Base-by-base conservation (phyloP, 192 early-diverging fungal species). In the Piromyces sp. region DNA sequence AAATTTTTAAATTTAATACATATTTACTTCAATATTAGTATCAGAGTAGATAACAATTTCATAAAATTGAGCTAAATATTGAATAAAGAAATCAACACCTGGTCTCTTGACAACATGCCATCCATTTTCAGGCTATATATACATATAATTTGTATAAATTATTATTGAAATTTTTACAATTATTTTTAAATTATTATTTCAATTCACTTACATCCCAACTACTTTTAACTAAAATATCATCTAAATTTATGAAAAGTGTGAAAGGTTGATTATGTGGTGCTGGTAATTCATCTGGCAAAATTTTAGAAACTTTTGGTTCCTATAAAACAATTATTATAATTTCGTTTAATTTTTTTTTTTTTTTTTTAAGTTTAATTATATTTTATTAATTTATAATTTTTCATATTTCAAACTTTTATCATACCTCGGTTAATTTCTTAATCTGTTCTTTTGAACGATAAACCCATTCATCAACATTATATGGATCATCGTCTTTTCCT, bases 1-100 rank as follows among this genome's bases (percentile, higher is more conserved):
- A n/a, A n/a, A n/a, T n/a, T n/a, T n/a, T n/a, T n/a, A n/a, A n/a
- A n/a, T n/a, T n/a, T n/a, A n/a, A n/a, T n/a, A n/a, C 9, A 33
- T 29, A 82, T 87, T 85, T 88, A 95, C 94, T 85, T 95, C 92
- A 83, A 91, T 87, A 17, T 91, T 92, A 83, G 96, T 93, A 79
- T 91, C 95, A 30, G 98, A 96, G 84, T 96, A 99, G n/a, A 99
- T 92, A 29, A 99, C 97, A 80, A 98, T 91, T 89, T 99, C 98
- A 86, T 91, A 99, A 87, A 95, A 93, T 84, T 93, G 93, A 81
- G 92, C 90, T 83, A 98, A 87, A 86, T 96, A 95, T 80, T 93
- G 91, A 28, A 99, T 84, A 85, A 99, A 97, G 84, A 97, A 94
- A 80, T 99, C 97, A 38, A 96, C 91, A 78, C 96, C 97, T 17